These are phyloP conservation scores for Monosporascus sp. DNA, from an alignment of 2,329 filamentous ascomycete species.

Conservation along the genomic window DNA sequence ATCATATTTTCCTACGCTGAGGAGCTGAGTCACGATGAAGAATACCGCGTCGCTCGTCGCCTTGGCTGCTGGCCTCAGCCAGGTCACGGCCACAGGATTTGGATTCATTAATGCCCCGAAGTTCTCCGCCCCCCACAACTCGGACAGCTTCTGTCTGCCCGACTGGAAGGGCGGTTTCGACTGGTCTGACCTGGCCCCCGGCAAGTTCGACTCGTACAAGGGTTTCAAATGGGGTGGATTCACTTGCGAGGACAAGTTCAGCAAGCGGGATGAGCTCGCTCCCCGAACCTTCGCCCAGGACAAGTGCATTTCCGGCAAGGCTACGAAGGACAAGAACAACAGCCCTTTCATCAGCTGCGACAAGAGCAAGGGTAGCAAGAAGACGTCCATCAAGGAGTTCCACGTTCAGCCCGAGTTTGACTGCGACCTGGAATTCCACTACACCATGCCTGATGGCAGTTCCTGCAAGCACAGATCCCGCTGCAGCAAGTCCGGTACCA, in stretches of 20 bases:
- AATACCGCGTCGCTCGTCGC: slow-evolving; percentile 42
- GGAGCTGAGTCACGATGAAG: slow-evolving; percentile 42
- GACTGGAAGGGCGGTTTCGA: slow-evolving; percentile 66
- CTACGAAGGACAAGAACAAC: slow-evolving; percentile 36
- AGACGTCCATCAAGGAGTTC: slow-evolving; percentile 73
- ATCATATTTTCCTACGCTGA: slow-evolving; percentile 1
- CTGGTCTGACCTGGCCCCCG: slow-evolving; percentile 60
- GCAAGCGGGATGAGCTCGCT: slow-evolving; percentile 52
- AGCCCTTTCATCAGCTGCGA: slow-evolving; percentile 56
- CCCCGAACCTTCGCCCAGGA: slow-evolving; percentile 43
- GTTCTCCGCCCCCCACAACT: slow-evolving; percentile 66
- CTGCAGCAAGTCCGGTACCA: slow-evolving; percentile 64
- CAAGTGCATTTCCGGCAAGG: slow-evolving; percentile 58
- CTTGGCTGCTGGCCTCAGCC: slow-evolving; percentile 45
- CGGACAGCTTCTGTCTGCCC: slow-evolving; percentile 70
- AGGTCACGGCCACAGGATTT: slow-evolving; percentile 42
- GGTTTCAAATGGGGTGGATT: slow-evolving; percentile 73
- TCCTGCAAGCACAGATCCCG: slow-evolving; percentile 71
- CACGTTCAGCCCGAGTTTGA: slow-evolving; percentile 70
- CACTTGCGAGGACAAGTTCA: slow-evolving; percentile 54
- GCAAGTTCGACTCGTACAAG: slow-evolving; percentile 60
- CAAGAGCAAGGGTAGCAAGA: slow-evolving; percentile 35
- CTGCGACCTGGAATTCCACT: slow-evolving; percentile 78
- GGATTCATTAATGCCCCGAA: slow-evolving; percentile 30
- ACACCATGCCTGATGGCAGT: slow-evolving; percentile 76